Conservation (phyloP, 2,329 filamentous ascomycete genomes). For the Diaporthe destruens region DNA sequence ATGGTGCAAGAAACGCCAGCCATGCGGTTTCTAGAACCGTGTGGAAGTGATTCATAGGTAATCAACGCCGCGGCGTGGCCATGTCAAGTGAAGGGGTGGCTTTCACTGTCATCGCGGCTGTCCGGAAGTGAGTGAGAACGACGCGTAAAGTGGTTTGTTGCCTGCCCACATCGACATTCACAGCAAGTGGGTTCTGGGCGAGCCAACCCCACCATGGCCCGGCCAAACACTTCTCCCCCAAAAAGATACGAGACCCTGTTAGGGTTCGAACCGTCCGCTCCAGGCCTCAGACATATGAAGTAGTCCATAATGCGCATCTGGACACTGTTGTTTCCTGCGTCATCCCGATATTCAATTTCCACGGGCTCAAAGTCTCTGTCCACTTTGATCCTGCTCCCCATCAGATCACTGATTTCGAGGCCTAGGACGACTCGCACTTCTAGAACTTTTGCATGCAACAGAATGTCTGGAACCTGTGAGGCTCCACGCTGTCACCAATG, state of each 20-base stretch:
- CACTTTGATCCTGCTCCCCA: not conserved
- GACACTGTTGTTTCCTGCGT: not conserved
- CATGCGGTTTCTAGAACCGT: constrained; percentile 25
- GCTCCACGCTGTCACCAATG: not conserved
- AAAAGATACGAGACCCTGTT: not conserved
- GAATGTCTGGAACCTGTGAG: no score
- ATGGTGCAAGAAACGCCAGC: not conserved
- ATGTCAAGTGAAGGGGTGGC: not conserved
- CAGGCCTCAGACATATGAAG: not conserved
- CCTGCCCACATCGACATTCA: constrained; percentile 8
- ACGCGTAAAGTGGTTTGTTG: constrained; percentile 41
- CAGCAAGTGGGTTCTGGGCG: not conserved
- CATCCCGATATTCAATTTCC: not conserved
- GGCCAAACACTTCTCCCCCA: not conserved
- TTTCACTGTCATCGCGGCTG: constrained; percentile 4
- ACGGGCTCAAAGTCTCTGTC: no score
- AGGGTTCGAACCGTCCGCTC: not conserved
- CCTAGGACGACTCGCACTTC: not conserved
- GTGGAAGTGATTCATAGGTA: constrained; percentile 35
- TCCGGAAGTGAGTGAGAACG: not conserved
- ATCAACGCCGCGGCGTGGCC: constrained; percentile 16
- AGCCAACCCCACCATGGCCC: not conserved
- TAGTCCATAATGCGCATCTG: not conserved
- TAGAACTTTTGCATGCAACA: no score
- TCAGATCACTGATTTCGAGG: not conserved